Evolutionary conservation across 805 yeast genomes (phyloP).

Genomic region (Pichia nanzhaoensis): DNA sequence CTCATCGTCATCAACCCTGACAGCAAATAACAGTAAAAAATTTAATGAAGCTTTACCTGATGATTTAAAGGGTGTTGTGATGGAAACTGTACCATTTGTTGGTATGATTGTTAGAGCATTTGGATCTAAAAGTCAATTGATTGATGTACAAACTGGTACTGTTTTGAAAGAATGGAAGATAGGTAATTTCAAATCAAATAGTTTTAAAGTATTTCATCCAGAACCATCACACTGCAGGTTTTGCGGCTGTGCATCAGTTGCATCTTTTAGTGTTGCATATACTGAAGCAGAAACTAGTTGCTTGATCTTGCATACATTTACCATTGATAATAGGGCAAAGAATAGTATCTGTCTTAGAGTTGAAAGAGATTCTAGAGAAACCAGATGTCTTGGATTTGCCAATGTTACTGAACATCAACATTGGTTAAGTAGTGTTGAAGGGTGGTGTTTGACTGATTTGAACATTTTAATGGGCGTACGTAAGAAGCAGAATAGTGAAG

Average conservation of each 20-base stretch:
- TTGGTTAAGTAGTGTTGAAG: conserved; percentile 60
- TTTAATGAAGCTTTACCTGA: conserved; percentile 14
- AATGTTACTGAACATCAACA: conserved; percentile 64
- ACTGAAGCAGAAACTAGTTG: conserved; percentile 50
- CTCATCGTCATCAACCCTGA: not conserved
- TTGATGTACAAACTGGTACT: conserved; percentile 76
- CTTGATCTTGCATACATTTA: conserved; percentile 66
- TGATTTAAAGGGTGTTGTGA: conserved; percentile 21
- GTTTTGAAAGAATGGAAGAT: conserved; percentile 54
- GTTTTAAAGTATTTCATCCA: conserved; percentile 68
- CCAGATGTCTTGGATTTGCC: conserved; percentile 81
- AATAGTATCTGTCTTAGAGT: conserved; percentile 79
- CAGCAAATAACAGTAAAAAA: conserved; percentile 7
- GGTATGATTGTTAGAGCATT: conserved; percentile 65
- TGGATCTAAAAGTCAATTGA: conserved; percentile 51
- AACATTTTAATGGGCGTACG: conserved; percentile 69
- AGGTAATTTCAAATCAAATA: conserved; percentile 52
- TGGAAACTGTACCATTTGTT: conserved; percentile 59
- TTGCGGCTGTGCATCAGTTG: conserved; percentile 83
- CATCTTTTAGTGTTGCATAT: conserved; percentile 66
- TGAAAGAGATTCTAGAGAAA: conserved; percentile 89
- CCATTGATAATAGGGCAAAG: conserved; percentile 67
- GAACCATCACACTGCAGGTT: conserved; percentile 85
- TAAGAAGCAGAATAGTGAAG: conserved; percentile 32
- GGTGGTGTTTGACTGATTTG: conserved; percentile 75